These are phyloP conservation scores for Globisporangium paroecandrum DNA, from an alignment of 352 stramenopile species.

Conservation along the genomic window DNA sequence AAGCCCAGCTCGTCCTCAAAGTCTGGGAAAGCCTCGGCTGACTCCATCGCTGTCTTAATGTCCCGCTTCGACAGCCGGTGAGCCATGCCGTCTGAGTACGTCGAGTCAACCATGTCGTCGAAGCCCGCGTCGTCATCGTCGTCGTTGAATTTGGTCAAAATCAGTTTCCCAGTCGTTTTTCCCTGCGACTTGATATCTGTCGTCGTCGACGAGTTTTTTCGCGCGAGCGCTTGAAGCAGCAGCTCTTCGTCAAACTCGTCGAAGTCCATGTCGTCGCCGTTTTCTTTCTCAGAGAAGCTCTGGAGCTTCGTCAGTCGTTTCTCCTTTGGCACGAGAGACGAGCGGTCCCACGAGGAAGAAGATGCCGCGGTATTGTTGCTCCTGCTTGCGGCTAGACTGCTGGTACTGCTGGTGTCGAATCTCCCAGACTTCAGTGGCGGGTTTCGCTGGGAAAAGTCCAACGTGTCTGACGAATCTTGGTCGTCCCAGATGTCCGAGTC, in stretches of 20 bases:
- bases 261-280: constrained; percentile 56
- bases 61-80: constrained; percentile 14
- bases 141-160: constrained; percentile 15
- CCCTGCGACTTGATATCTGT: constrained; percentile 3
- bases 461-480: constrained; percentile 18
- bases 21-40: constrained; percentile 42
- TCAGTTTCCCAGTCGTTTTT: neutral
- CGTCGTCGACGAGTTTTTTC: constrained; percentile 28
- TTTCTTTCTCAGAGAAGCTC: constrained; percentile 62
- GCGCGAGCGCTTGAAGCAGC: constrained; percentile 42
- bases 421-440: neutral
- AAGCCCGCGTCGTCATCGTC: constrained; percentile 20
- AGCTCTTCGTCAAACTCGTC: constrained; percentile 72
- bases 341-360: constrained; percentile 46
- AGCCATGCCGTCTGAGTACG: neutral
- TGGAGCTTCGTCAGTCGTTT: constrained; percentile 66
- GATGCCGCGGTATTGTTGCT: neutral
- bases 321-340: constrained; percentile 57
- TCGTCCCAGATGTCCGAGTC: constrained; percentile 76
- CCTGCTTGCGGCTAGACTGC: neutral
- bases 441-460: constrained; percentile 1
- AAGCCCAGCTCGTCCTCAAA: constrained; percentile 86
- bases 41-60: constrained; percentile 10
- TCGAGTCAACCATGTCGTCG: constrained; percentile 15
- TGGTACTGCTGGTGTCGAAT: neutral